These are phyloP conservation scores for Pistacia integerrima DNA, from an alignment of 345 rosid species.

Conservation along the genomic window DNA sequence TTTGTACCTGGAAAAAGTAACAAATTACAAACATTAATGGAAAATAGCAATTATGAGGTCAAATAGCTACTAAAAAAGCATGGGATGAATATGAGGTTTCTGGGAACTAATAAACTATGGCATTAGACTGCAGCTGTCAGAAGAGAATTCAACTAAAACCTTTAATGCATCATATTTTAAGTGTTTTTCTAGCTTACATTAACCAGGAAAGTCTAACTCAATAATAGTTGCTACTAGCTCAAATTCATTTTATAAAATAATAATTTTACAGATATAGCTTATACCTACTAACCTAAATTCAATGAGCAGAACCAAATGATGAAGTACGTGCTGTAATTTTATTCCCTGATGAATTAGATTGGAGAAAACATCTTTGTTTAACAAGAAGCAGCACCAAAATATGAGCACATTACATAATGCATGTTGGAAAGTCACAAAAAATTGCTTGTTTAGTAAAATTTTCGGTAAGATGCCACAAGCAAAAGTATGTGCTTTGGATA, in stretches of 20 bases:
- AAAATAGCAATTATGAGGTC: neutral
- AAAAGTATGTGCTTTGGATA: neutral
- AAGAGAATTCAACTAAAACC: neutral
- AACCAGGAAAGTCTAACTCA: neutral
- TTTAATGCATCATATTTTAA: neutral
- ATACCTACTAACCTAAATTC: neutral
- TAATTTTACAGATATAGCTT: neutral
- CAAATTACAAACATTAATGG: neutral
- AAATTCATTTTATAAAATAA: no score
- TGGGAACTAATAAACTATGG: neutral
- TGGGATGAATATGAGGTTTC: neutral
- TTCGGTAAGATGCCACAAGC: neutral
- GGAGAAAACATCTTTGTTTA: neutral
- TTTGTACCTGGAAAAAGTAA: slow-evolving; percentile 59
- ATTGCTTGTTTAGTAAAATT: neutral
- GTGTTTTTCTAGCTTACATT: no score
- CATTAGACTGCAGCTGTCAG: neutral
- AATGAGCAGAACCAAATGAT: neutral
- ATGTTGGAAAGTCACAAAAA: neutral
- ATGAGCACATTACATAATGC: neutral
- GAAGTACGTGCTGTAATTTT: neutral
- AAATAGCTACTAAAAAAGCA: neutral
- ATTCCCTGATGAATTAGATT: neutral
- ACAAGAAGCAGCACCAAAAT: neutral
- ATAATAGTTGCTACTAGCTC: neutral